phyloP scores from a whole-genome alignment of 129 eudicot genomes.

The Tagetes patula region DNA sequence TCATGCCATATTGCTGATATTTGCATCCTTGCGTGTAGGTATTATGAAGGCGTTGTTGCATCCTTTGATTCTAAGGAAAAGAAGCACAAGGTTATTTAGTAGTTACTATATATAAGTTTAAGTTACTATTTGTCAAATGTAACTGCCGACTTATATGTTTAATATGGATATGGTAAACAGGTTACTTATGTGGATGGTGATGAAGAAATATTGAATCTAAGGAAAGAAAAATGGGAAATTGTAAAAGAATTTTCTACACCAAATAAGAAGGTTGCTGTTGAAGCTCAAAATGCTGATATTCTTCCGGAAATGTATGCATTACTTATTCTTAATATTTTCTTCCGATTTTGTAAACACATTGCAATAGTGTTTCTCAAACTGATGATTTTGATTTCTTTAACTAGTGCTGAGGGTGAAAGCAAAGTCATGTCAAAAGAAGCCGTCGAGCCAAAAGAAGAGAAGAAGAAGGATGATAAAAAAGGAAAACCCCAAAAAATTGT shows the following conservation, averaged over 20 bases:
- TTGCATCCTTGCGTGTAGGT: conserved; percentile 45
- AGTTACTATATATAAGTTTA: background rate
- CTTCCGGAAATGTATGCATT: conserved; percentile 62
- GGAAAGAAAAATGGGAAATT: conserved; percentile 55
- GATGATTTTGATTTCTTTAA: background rate
- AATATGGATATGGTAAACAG: conserved; percentile 31
- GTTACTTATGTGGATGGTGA: conserved; percentile 62
- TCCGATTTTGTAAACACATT: background rate
- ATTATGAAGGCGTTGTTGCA: conserved; percentile 64
- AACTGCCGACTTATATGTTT: conserved; percentile 3
- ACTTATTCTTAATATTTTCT: background rate
- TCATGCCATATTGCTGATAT: conserved; percentile 21
- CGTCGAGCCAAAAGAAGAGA: conserved; percentile 6
- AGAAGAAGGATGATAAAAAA: background rate
- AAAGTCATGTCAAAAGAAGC: conserved; percentile 2
- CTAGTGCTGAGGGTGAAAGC: conserved; percentile 18
- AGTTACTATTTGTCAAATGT: background rate
- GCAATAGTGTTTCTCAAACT: background rate
- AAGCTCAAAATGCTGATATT: conserved; percentile 40
- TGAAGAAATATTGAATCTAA: conserved; percentile 54
- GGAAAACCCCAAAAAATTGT: background rate
- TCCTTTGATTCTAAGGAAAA: conserved; percentile 49
- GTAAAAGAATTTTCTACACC: conserved; percentile 31
- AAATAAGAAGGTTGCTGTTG: conserved; percentile 45
- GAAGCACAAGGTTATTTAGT: conserved; percentile 62